Evolutionary conservation across 2,329 filamentous ascomycete species (phyloP).

Genomic region (Epichloe aotearoae): DNA sequence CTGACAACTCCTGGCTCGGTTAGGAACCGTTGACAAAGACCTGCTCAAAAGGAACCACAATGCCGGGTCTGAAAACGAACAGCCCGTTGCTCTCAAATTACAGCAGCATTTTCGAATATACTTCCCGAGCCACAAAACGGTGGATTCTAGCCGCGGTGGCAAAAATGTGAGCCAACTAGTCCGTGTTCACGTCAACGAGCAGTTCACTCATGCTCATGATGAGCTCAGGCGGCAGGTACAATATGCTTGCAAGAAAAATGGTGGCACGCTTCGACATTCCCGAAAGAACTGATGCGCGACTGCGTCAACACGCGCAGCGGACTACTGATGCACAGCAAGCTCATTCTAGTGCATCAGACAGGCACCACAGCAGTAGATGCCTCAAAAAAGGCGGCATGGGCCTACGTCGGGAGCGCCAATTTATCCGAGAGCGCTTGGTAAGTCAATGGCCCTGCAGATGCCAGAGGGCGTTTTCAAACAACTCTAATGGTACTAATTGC

Average conservation of each 20-base stretch:
- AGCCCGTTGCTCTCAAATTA: not conserved
- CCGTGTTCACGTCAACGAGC: not conserved
- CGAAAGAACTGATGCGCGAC: slow-evolving; percentile 57
- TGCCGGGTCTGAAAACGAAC: not conserved
- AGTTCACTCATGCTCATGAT: slow-evolving; percentile 3
- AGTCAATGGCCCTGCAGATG: slow-evolving; percentile 18
- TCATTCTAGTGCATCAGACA: slow-evolving; percentile 37
- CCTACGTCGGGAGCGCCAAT: slow-evolving; percentile 84
- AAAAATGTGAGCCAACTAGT: slow-evolving; percentile 13
- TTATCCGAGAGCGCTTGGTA: slow-evolving; percentile 87
- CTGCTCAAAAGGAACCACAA: not conserved
- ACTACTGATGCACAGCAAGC: slow-evolving; percentile 80
- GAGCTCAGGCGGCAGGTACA: slow-evolving; percentile 55
- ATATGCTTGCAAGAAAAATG: slow-evolving; percentile 65
- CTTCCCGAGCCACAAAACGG: slow-evolving; percentile 65
- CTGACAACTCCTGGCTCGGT: not conserved
- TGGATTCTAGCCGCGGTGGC: slow-evolving; percentile 51
- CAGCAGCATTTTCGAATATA: slow-evolving; percentile 54
- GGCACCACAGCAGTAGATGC: not conserved
- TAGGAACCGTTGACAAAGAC: not conserved
- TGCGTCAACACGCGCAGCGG: slow-evolving; percentile 58
- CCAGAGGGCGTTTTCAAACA: not conserved
- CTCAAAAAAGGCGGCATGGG: slow-evolving; percentile 42
- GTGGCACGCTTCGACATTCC: slow-evolving; percentile 60
- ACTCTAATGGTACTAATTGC: slow-evolving; percentile 2